phyloP scores from a whole-genome alignment of 1,284 basidiomycete genomes.

The Marasmius sp. region DNA sequence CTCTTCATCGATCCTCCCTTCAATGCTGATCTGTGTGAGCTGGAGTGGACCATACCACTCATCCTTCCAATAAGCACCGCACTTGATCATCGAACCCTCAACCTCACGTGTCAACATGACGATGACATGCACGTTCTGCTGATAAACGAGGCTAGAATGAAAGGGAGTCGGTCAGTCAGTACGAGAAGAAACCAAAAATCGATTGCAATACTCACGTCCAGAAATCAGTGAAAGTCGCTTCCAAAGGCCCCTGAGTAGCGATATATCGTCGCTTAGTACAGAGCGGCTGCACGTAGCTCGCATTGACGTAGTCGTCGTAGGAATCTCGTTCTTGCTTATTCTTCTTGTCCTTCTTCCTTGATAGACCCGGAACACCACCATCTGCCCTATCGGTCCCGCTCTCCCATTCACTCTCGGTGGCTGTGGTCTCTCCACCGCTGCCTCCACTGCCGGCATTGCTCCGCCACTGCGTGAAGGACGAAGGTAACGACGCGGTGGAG shows the following conservation, averaged over 20 bases:
- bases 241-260: constrained; percentile 94
- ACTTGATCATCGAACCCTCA: constrained; percentile 88
- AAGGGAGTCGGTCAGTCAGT: not conserved
- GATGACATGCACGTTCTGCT: constrained; percentile 78
- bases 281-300: constrained; percentile 85
- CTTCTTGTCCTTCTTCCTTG: not conserved
- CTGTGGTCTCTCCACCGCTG: not conserved
- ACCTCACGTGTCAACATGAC: constrained; percentile 92
- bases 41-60: constrained; percentile 70
- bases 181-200: not conserved
- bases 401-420: constrained; percentile 1
- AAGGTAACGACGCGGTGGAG: not conserved
- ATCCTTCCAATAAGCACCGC: constrained; percentile 88
- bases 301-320: constrained; percentile 91
- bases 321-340: constrained; percentile 15
- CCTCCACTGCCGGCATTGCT: not conserved
- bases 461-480: not conserved
- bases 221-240: constrained; percentile 89
- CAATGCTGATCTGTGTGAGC: constrained; percentile 53
- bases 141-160: constrained; percentile 67
- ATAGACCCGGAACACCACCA: not conserved
- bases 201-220: constrained; percentile 59
- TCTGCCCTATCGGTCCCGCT: constrained; percentile 10
- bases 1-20: constrained; percentile 11
- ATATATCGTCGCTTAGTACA: constrained; percentile 85